Evolutionary conservation across 345 rosid genomes (phyloP).

Genomic region (Rhizophora mangle): DNA sequence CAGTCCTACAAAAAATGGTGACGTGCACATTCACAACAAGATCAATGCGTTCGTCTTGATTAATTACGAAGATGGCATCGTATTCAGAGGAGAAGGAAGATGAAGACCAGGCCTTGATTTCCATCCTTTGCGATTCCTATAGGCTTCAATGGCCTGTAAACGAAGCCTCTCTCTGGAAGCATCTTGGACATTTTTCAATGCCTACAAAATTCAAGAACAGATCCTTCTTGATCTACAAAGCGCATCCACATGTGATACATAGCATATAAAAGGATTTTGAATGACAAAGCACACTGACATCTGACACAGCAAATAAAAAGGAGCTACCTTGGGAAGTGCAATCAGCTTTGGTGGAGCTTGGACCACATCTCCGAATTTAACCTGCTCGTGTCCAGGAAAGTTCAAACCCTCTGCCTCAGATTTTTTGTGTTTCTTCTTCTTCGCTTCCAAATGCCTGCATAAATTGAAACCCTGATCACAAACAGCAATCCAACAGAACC

Average conservation of each 20-base stretch:
- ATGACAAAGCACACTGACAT: too few relatives aligned
- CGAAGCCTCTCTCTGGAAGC: conserved; percentile 74
- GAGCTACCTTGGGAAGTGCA: conserved; percentile 57
- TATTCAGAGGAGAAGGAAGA: conserved; percentile 35
- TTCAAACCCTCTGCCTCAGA: conserved; percentile 45
- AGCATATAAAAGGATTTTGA: too few relatives aligned
- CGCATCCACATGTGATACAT: too few relatives aligned
- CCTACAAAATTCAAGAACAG: conserved; percentile 35
- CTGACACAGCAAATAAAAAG: background rate
- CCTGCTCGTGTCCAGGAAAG: conserved; percentile 64
- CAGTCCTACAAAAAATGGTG: conserved; percentile 3
- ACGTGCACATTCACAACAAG: background rate
- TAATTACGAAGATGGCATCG: conserved; percentile 17
- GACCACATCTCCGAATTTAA: conserved; percentile 82
- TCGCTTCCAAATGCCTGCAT: conserved; percentile 66
- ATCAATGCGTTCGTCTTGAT: background rate
- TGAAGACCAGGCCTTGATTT: conserved; percentile 59
- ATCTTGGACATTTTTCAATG: conserved; percentile 36
- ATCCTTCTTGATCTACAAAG: too few relatives aligned
- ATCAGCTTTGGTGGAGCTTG: conserved; percentile 78
- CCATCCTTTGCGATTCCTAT: conserved; percentile 75
- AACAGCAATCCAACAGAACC: too few relatives aligned
- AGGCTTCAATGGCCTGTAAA: conserved; percentile 70
- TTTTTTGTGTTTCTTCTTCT: conserved; percentile 60
- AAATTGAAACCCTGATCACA: background rate